Evolutionary conservation across 2,329 filamentous ascomycete genomes (phyloP).

Genomic region (Fusarium sp.): DNA sequence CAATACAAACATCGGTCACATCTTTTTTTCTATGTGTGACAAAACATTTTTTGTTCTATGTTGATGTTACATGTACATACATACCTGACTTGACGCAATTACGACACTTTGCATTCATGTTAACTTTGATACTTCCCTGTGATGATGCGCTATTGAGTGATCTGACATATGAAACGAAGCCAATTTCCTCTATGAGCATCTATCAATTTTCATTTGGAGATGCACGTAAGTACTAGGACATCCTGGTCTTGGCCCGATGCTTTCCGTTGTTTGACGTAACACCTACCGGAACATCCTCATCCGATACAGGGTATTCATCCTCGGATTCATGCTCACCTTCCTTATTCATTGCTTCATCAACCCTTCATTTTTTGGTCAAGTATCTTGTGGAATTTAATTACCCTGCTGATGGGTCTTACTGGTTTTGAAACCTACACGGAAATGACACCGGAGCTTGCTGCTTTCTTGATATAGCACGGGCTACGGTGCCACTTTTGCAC

Average conservation of each 20-base stretch:
- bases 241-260: background rate
- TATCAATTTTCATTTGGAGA: background rate
- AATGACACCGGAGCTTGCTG: background rate
- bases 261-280: background rate
- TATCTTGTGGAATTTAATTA: no score
- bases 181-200: background rate
- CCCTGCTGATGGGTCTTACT: background rate
- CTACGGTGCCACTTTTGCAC: no score
- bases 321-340: background rate
- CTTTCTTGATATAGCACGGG: background rate
- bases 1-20: conserved; percentile 23
- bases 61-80: conserved; percentile 30
- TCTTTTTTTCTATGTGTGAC: conserved; percentile 2
- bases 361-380: background rate
- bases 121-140: background rate
- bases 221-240: background rate
- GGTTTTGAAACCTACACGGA: background rate
- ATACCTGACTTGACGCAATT: conserved; percentile 12
- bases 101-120: conserved; percentile 10
- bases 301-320: background rate
- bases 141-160: background rate
- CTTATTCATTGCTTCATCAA: background rate
- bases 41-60: conserved; percentile 6
- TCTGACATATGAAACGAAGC: background rate
- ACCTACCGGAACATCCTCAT: background rate